Evolutionary conservation across 176 grass and related monocot genomes (phyloP).

Genomic region (Hsuehochloa calcarea): DNA sequence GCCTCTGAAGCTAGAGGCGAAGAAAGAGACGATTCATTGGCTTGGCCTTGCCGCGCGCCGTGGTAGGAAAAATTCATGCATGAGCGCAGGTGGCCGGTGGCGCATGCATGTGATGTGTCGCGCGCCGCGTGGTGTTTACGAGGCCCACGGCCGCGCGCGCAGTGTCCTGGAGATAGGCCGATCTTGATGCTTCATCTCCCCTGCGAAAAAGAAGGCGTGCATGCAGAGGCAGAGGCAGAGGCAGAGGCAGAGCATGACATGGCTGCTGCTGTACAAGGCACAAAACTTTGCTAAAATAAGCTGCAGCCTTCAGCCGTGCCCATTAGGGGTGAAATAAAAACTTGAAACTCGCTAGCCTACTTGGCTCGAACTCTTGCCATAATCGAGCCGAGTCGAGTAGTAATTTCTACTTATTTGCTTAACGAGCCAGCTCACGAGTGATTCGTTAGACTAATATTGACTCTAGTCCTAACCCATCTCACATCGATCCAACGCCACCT

Average conservation of each 20-base stretch:
- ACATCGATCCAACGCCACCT: too few species aligned
- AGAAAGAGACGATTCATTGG: neutral
- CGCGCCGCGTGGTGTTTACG: neutral
- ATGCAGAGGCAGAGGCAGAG: neutral
- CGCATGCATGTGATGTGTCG: constrained; percentile 29
- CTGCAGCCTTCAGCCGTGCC: neutral
- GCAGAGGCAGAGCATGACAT: neutral
- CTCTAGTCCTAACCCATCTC: too few species aligned
- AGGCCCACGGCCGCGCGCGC: neutral
- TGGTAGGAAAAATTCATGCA: neutral
- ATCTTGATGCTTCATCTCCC: neutral
- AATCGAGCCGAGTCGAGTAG: too few species aligned
- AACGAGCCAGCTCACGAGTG: too few species aligned
- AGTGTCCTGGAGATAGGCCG: neutral
- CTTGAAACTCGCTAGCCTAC: too few species aligned
- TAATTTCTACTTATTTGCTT: too few species aligned
- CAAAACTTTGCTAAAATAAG: neutral
- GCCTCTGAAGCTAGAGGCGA: neutral
- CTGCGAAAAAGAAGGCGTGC: neutral
- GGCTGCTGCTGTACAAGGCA: neutral
- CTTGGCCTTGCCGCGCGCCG: neutral
- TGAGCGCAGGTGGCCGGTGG: neutral
- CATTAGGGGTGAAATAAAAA: neutral
- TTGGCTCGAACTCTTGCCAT: too few species aligned
- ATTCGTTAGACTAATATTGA: too few species aligned